Conservation (phyloP, 2,329 filamentous ascomycete species). For the Aspergillus sp. region DNA sequence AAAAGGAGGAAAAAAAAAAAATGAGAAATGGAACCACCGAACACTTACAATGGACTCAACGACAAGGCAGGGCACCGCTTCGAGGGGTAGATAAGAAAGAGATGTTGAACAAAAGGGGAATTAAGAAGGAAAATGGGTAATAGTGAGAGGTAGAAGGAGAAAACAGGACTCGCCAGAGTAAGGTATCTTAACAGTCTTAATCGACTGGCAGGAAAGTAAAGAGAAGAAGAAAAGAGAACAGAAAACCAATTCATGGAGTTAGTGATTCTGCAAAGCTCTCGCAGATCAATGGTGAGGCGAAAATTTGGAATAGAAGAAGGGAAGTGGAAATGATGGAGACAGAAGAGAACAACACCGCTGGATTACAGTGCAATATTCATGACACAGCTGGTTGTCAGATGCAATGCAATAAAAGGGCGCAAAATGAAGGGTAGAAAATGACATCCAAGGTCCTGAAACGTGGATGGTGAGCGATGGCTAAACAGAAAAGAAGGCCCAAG, state of each 20-base stretch:
- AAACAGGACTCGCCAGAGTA: conserved; percentile 24
- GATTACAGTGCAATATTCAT: conserved; percentile 6
- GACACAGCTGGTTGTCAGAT: conserved; percentile 7
- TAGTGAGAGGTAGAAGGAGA: conserved; percentile 5
- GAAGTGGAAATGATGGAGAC: conserved; percentile 4
- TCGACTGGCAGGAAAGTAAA: conserved; percentile 23
- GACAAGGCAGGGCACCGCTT: conserved; percentile 12
- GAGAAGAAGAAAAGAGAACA: conserved; percentile 14
- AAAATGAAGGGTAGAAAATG: conserved; percentile 9
- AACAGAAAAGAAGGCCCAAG: not conserved
- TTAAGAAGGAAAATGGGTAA: not conserved
- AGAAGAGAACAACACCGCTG: conserved; percentile 9
- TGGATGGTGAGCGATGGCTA: conserved; percentile 8
- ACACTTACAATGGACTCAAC: conserved; percentile 12
- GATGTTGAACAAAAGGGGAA: not conserved
- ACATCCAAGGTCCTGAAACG: conserved; percentile 17
- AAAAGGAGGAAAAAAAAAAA: not conserved
- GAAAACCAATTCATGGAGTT: not conserved
- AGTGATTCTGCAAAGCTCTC: conserved; percentile 7
- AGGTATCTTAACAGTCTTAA: conserved; percentile 36
- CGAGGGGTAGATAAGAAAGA: not conserved
- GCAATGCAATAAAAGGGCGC: conserved; percentile 10
- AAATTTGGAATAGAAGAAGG: conserved; percentile 1
- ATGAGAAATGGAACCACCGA: conserved; percentile 19
- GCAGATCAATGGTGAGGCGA: conserved; percentile 14